A percentile compares a stretch with the other conserved stretches of the same genome.
These are phyloP conservation scores for Cucurbitaria berberidis DNA, from an alignment of 2,329 filamentous ascomycete genomes.

Conservation along the genomic window DNA sequence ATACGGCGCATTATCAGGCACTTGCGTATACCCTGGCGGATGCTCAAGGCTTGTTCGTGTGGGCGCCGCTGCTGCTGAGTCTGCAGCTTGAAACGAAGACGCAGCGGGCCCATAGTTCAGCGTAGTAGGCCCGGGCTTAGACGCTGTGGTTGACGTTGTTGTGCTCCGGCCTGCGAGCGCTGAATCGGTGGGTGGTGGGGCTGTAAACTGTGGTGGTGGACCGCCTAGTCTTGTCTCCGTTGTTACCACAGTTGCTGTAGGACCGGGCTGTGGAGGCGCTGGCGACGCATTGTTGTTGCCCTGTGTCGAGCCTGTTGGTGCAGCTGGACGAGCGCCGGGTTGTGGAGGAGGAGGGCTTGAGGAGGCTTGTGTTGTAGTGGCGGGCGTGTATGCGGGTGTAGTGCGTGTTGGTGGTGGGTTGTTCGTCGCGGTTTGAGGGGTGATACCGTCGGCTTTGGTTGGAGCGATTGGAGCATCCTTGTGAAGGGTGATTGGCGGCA, in stretches of 20 bases:
- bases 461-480: conserved; percentile 55
- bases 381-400: conserved; percentile 31
- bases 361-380: conserved; percentile 38
- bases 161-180: conserved; percentile 50
- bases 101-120: conserved; percentile 46
- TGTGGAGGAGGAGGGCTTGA: conserved; percentile 43
- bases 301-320: conserved; percentile 23
- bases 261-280: conserved; percentile 47
- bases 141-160: conserved; percentile 27
- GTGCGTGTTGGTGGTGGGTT: conserved; percentile 45
- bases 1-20: conserved; percentile 47
- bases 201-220: conserved; percentile 49
- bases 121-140: conserved; percentile 45
- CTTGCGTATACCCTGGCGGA: conserved; percentile 58
- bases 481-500: conserved; percentile 57
- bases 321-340: conserved; percentile 49
- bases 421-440: conserved; percentile 47
- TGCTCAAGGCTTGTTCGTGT: conserved; percentile 44
- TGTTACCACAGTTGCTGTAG: conserved; percentile 30
- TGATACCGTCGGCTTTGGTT: conserved; percentile 45
- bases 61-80: conserved; percentile 26
- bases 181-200: conserved; percentile 48
- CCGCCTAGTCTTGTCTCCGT: conserved; percentile 37
- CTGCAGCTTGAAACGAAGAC: conserved; percentile 33
- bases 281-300: conserved; percentile 24